These are phyloP conservation scores for Oryza longistaminata DNA, from an alignment of 176 grass and related monocot species.

Conservation along the genomic window DNA sequence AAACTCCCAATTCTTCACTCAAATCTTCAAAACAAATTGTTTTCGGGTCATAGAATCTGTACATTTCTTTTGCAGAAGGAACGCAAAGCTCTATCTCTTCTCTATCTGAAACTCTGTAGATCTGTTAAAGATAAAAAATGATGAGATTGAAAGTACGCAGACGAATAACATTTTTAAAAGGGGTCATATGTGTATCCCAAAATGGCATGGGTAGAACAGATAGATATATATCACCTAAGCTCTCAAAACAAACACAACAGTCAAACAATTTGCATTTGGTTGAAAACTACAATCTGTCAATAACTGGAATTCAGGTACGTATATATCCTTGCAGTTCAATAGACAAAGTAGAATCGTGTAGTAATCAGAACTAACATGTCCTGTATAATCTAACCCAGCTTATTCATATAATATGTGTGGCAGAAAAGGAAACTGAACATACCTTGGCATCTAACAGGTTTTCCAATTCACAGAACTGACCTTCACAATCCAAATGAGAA, in stretches of 20 bases:
- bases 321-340: slow-evolving; percentile 24
- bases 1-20: slow-evolving; percentile 43
- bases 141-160: slow-evolving; percentile 4
- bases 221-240: slow-evolving; percentile 4
- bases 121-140: slow-evolving; percentile 46
- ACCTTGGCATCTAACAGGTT: slow-evolving; percentile 82
- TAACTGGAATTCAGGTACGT: background rate
- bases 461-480: slow-evolving; percentile 76
- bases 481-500: slow-evolving; percentile 72
- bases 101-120: slow-evolving; percentile 69
- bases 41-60: slow-evolving; percentile 64
- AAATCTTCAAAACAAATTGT: slow-evolving; percentile 59
- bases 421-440: slow-evolving; percentile 23
- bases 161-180: background rate
- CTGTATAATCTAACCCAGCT: slow-evolving; percentile 15
- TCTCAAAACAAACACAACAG: background rate
- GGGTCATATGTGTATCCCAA: background rate
- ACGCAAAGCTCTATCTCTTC: slow-evolving; percentile 69
- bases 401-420: background rate
- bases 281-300: slow-evolving; percentile 12
- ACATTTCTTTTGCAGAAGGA: slow-evolving; percentile 71
- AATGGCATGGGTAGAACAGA: background rate
- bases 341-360: slow-evolving; percentile 2
- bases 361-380: background rate
- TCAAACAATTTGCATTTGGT: background rate